phyloP scores from a whole-genome alignment of 2,329 filamentous ascomycete species.

The Talaromyces sp. region DNA sequence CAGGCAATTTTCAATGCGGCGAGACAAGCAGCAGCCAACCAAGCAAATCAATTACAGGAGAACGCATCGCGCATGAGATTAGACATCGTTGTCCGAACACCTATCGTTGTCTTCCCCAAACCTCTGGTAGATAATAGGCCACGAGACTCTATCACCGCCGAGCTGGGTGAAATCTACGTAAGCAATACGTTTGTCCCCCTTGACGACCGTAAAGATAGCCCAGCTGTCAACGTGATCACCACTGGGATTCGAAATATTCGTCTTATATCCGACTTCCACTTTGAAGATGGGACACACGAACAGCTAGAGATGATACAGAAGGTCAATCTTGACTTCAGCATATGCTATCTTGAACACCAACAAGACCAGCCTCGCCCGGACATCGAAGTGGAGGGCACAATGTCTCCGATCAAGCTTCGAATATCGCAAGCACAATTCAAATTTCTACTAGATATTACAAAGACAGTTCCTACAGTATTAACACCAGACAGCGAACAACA shows the following conservation, averaged over 20 bases:
- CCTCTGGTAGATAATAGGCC: slow-evolving; percentile 65
- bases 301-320: slow-evolving; percentile 96
- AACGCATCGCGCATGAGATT: slow-evolving; percentile 88
- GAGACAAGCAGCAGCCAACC: slow-evolving; percentile 85
- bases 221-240: slow-evolving; percentile 82
- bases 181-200: slow-evolving; percentile 87
- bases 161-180: slow-evolving; percentile 94
- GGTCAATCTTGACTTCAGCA: slow-evolving; percentile 87
- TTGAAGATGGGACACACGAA: slow-evolving; percentile 65
- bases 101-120: slow-evolving; percentile 91
- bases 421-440: slow-evolving; percentile 89
- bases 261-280: slow-evolving; percentile 85
- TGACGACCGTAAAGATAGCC: slow-evolving; percentile 67
- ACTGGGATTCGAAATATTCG: slow-evolving; percentile 89
- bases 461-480: slow-evolving; percentile 84
- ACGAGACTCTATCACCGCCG: slow-evolving; percentile 82
- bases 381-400: slow-evolving; percentile 81
- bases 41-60: slow-evolving; percentile 89
- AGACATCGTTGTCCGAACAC: slow-evolving; percentile 87
- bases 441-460: slow-evolving; percentile 81
- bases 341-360: slow-evolving; percentile 86
- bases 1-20: slow-evolving; percentile 98
- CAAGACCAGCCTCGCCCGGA: slow-evolving; percentile 75
- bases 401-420: slow-evolving; percentile 88
- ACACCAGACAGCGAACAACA: slow-evolving; percentile 66